Conservation (phyloP, 176 grass and related monocot species). For the Oryza meyeriana region DNA sequence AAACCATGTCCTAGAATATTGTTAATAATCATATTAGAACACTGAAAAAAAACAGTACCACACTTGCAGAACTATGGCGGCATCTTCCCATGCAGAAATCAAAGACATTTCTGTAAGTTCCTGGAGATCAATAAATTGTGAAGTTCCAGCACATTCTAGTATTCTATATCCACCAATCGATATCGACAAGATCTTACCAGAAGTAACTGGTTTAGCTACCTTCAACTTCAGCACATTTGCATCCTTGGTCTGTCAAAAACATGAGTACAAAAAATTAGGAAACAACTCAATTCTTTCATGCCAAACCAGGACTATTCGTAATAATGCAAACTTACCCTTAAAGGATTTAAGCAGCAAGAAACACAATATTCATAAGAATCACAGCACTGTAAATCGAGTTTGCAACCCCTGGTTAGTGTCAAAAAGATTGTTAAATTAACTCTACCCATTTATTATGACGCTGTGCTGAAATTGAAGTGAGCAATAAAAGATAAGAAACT, state of each 20-base stretch:
- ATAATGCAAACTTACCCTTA: constrained; percentile 47
- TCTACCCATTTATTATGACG: neutral
- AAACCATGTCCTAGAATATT: neutral
- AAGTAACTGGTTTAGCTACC: constrained; percentile 79
- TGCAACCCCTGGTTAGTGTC: constrained; percentile 68
- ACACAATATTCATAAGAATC: constrained; percentile 95
- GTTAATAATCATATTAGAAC: neutral
- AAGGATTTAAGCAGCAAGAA: constrained; percentile 92
- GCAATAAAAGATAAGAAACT: constrained; percentile 44
- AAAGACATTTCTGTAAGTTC: constrained; percentile 63
- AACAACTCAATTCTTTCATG: neutral
- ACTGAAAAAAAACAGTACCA: constrained; percentile 45
- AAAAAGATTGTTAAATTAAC: constrained; percentile 14
- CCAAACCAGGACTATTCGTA: neutral
- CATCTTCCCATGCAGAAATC: constrained; percentile 92
- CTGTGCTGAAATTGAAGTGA: neutral
- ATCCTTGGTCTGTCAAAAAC: constrained; percentile 57
- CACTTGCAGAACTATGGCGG: constrained; percentile 84
- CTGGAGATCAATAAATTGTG: constrained; percentile 40
- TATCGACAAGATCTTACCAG: constrained; percentile 50
- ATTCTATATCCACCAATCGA: neutral
- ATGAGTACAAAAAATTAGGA: neutral
- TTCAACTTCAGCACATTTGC: constrained; percentile 64
- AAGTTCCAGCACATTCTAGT: constrained; percentile 16
- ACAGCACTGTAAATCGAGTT: constrained; percentile 68